phyloP scores from a whole-genome alignment of 1,284 basidiomycete species.

The Cryptococcus sp. region DNA sequence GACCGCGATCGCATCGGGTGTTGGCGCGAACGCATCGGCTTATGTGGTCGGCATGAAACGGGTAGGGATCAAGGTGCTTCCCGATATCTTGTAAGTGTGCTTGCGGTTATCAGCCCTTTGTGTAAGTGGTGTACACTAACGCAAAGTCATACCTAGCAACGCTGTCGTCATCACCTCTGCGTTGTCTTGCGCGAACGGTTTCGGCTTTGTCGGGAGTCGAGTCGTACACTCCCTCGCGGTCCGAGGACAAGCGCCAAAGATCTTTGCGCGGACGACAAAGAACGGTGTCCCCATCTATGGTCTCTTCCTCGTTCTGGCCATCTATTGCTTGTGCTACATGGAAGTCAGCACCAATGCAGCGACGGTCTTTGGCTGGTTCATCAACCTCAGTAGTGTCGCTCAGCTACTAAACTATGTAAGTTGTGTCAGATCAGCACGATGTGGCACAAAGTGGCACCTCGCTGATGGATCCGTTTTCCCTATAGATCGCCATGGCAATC shows the following conservation, averaged over 20 bases:
- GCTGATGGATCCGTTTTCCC: constrained; percentile 14
- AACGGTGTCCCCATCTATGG: constrained; percentile 19
- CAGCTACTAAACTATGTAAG: constrained; percentile 12
- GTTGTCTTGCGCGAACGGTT: constrained; percentile 51
- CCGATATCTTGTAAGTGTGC: constrained; percentile 35
- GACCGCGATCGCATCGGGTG: constrained; percentile 12
- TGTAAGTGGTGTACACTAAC: constrained; percentile 61
- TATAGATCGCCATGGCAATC: constrained; percentile 20
- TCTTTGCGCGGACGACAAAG: constrained; percentile 22
- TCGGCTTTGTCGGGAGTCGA: constrained; percentile 19
- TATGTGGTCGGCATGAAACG: constrained; percentile 29
- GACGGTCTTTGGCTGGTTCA: constrained; percentile 21
- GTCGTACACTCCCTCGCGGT: constrained; percentile 17
- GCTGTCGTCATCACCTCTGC: constrained; percentile 79
- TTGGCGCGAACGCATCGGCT: constrained; percentile 21
- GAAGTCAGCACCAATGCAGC: constrained; percentile 18
- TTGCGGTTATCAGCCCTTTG: constrained; percentile 25
- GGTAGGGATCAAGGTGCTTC: constrained; percentile 24
- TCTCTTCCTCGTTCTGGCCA: constrained; percentile 8
- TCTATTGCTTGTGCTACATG: constrained; percentile 20
- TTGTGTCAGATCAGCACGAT: neutral
- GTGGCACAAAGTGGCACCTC: neutral
- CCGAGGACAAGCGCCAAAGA: constrained; percentile 16
- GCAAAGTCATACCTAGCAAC: constrained; percentile 72
- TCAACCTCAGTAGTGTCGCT: constrained; percentile 23